Percentiles rank a stretch among this genome's conserved stretches.
These are phyloP conservation scores for Dactylella cylindrospora DNA, from an alignment of 2,329 filamentous ascomycete genomes.

Conservation along the genomic window DNA sequence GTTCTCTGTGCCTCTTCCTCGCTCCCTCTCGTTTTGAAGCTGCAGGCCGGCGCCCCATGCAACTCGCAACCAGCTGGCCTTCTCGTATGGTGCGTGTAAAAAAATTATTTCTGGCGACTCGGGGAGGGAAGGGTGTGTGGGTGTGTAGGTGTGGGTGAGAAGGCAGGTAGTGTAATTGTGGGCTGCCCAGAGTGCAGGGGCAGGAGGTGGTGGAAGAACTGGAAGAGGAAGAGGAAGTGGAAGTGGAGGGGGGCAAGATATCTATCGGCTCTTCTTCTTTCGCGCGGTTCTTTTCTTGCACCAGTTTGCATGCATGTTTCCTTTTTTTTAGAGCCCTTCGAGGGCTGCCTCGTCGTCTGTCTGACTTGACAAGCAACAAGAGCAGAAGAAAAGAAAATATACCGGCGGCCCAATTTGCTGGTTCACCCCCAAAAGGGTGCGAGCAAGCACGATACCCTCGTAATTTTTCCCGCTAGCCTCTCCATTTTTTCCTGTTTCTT, in stretches of 20 bases:
- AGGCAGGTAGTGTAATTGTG: too few species aligned
- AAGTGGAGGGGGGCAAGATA: conserved; percentile 38
- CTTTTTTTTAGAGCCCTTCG: conserved; percentile 28
- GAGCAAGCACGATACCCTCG: conserved; percentile 5
- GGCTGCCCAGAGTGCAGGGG: conserved; percentile 34
- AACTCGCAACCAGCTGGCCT: conserved; percentile 14
- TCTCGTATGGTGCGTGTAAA: conserved; percentile 39
- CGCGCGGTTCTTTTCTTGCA: conserved; percentile 43
- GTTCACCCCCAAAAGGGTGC: conserved; percentile 6
- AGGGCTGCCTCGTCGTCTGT: conserved; percentile 31
- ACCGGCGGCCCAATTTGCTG: conserved; percentile 36
- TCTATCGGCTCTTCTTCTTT: conserved; percentile 45
- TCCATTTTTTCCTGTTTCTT: too few species aligned
- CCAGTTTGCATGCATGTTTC: conserved; percentile 29
- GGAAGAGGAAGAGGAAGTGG: too few species aligned
- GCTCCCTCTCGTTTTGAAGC: too few species aligned
- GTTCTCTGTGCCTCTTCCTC: too few species aligned
- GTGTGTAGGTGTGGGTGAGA: conserved; percentile 35
- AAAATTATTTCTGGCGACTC: conserved; percentile 42
- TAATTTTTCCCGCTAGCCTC: conserved; percentile 28
- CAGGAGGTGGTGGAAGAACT: too few species aligned
- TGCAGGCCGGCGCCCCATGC: conserved; percentile 34
- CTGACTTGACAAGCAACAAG: too few species aligned
- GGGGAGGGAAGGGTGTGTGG: conserved; percentile 31
- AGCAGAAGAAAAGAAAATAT: too few species aligned